Conservation (phyloP, 768 basidiomycete species). For the Chalciporus chontae region DNA sequence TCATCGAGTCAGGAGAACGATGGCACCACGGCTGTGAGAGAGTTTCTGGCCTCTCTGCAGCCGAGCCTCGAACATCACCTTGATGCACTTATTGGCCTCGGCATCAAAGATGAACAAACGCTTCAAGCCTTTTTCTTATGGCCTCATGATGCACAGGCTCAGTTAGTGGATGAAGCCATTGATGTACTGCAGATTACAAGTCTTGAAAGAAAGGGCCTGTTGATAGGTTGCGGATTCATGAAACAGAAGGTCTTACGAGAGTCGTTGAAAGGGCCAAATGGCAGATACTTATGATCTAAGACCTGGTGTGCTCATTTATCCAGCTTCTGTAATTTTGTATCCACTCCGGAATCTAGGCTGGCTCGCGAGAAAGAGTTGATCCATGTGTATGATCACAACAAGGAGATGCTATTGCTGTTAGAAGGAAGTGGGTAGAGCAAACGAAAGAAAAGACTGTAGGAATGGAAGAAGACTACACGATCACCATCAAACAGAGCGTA, state of each 20-base stretch:
- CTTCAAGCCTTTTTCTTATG: constrained; percentile 24
- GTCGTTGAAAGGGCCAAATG: not conserved
- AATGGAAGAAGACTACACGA: constrained; percentile 19
- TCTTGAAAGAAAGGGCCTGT: constrained; percentile 18
- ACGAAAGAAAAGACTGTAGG: constrained; percentile 16
- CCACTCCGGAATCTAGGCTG: not conserved
- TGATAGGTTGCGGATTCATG: constrained; percentile 8
- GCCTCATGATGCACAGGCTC: constrained; percentile 11
- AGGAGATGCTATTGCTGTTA: constrained; percentile 23
- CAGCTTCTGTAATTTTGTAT: constrained; percentile 4
- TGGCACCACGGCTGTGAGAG: not conserved
- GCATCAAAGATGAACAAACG: constrained; percentile 20
- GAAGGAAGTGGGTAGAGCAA: constrained; percentile 20
- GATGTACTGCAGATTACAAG: constrained; percentile 14
- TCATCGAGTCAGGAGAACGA: not conserved
- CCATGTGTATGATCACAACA: constrained; percentile 26
- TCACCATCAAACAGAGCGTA: constrained; percentile 19
- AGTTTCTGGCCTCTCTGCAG: constrained; percentile 19
- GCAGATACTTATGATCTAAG: not conserved
- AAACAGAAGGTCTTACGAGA: constrained; percentile 4
- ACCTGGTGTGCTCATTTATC: not conserved
- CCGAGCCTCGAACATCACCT: constrained; percentile 21
- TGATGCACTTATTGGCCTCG: constrained; percentile 18
- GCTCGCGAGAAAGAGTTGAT: constrained; percentile 10
- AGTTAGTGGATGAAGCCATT: constrained; percentile 16